phyloP scores from a whole-genome alignment of 1,284 basidiomycete species.

The Ceratobasidium sp. region DNA sequence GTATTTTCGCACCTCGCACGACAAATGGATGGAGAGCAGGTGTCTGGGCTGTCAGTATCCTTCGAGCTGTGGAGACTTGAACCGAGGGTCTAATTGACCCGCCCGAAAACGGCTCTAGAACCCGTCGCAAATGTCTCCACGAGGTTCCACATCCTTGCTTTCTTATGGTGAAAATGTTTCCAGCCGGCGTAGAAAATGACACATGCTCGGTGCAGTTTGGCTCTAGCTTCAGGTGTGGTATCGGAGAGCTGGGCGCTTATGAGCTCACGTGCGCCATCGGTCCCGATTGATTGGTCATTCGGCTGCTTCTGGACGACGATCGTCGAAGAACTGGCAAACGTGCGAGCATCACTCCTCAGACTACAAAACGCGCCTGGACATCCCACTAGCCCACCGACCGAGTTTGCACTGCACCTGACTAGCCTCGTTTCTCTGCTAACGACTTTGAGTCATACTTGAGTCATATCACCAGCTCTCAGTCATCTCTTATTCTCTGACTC shows the following conservation, averaged over 20 bases:
- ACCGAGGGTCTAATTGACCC: no score
- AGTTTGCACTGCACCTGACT: not conserved
- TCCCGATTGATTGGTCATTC: constrained; percentile 16
- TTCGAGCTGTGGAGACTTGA: no score
- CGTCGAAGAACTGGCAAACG: constrained; percentile 5
- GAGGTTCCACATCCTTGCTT: no score
- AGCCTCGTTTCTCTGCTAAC: not conserved
- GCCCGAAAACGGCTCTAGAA: no score
- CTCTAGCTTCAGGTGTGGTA: no score
- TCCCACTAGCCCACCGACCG: not conserved
- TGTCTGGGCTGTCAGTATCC: no score
- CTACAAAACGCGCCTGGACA: not conserved
- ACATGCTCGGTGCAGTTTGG: no score
- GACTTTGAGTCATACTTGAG: not conserved
- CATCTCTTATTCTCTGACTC: not conserved
- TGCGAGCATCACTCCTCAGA: not conserved
- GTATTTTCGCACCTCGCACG: no score
- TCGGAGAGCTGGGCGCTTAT: constrained; percentile 19
- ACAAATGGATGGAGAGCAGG: no score
- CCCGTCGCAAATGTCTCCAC: no score
- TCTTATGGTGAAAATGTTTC: no score
- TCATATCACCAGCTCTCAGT: not conserved
- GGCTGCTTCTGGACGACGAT: constrained; percentile 4
- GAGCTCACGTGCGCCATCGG: not conserved
- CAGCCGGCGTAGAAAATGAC: no score